These are phyloP conservation scores for Theobroma cacao DNA, from an alignment of 345 rosid species.

Conservation along the genomic window DNA sequence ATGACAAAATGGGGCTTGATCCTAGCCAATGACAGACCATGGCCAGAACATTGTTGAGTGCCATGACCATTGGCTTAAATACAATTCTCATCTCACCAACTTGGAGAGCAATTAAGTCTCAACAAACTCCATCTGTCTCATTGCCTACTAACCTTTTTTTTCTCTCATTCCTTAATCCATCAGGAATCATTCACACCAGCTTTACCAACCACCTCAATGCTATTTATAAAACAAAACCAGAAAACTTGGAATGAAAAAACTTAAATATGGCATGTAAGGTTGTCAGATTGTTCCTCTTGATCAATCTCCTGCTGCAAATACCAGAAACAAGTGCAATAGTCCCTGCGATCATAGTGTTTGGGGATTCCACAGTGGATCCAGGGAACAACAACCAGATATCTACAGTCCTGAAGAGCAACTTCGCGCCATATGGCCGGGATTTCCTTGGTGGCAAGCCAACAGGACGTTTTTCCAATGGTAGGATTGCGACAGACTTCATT, in stretches of 20 bases:
- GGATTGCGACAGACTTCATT: constrained; percentile 67
- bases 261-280: constrained; percentile 34
- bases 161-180: constrained; percentile 12
- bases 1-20: background rate
- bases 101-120: constrained; percentile 25
- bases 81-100: constrained; percentile 1
- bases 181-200: constrained; percentile 27
- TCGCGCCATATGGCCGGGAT: constrained; percentile 78
- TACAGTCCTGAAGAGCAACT: constrained; percentile 68
- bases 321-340: constrained; percentile 34
- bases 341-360: constrained; percentile 68
- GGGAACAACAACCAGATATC: constrained; percentile 81
- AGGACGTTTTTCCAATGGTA: constrained; percentile 75
- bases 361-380: constrained; percentile 75
- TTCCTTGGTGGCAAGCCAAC: constrained; percentile 60
- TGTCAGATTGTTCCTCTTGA: constrained; percentile 19
- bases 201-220: constrained; percentile 25
- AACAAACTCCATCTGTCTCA: constrained; percentile 25
- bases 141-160: background rate
- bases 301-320: constrained; percentile 33
- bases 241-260: background rate
- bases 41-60: background rate
- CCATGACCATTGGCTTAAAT: background rate
- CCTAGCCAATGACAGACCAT: background rate
- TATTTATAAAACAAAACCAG: background rate